These are phyloP conservation scores for Candida buenavistaensis DNA, from an alignment of 1,139 yeast species.

Conservation along the genomic window DNA sequence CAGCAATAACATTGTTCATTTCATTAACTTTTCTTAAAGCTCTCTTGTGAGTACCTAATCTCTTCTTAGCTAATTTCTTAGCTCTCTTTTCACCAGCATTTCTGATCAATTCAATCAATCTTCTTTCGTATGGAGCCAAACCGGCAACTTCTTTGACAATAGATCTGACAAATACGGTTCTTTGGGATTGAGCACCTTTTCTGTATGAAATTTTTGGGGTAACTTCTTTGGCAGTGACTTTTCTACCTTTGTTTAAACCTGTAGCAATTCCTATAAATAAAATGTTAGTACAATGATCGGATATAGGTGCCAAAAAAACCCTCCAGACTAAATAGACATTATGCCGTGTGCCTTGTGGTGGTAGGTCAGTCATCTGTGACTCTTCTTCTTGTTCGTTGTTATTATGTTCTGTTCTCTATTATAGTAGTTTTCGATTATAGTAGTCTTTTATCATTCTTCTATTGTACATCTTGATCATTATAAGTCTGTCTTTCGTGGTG, in stretches of 20 bases:
- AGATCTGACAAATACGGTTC: constrained; percentile 94
- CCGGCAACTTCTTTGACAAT: constrained; percentile 98
- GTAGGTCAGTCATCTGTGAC: too few species aligned
- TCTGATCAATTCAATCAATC: constrained; percentile 98
- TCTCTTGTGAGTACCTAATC: constrained; percentile 99
- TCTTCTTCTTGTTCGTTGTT: too few species aligned
- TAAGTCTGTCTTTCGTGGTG: too few species aligned
- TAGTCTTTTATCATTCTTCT: too few species aligned
- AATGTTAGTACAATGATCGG: constrained; percentile 20
- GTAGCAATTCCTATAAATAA: constrained; percentile 79
- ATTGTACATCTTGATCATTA: too few species aligned
- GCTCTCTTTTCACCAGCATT: constrained; percentile 99
- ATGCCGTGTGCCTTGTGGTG: too few species aligned
- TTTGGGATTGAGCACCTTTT: constrained; percentile 96
- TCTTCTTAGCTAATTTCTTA: constrained; percentile 99
- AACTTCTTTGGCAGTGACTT: constrained; percentile 89
- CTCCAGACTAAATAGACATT: too few species aligned
- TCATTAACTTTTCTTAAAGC: constrained; percentile 99
- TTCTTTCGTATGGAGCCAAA: constrained; percentile 99
- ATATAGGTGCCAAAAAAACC: not conserved
- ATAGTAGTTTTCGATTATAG: too few species aligned
- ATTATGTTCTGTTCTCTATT: too few species aligned
- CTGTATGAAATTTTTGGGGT: constrained; percentile 94
- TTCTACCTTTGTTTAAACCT: constrained; percentile 99
- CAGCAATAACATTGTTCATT: constrained; percentile 95